phyloP scores from a whole-genome alignment of 805 yeast species.

The Wickerhamia fluorescens region DNA sequence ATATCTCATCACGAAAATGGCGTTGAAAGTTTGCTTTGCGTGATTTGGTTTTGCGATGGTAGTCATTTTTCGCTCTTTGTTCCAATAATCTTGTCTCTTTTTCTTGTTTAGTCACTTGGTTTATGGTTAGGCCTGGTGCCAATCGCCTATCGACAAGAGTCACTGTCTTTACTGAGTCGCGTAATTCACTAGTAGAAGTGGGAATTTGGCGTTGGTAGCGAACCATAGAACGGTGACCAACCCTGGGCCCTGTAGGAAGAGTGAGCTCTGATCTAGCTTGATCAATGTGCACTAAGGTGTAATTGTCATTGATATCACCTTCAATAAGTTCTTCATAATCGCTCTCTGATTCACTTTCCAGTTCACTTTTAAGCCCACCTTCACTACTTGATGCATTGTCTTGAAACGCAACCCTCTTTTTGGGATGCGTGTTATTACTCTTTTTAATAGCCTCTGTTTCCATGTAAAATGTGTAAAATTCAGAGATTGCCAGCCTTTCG shows the following conservation, averaged over 20 bases:
- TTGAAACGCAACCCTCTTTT: constrained; percentile 23
- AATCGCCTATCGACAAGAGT: constrained; percentile 62
- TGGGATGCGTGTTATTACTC: constrained; percentile 7
- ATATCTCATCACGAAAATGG: constrained; percentile 63
- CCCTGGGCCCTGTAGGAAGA: constrained; percentile 69
- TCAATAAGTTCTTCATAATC: constrained; percentile 7
- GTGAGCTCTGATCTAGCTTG: constrained; percentile 58
- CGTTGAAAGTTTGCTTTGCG: constrained; percentile 26
- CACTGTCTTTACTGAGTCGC: constrained; percentile 68
- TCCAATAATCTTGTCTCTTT: constrained; percentile 19
- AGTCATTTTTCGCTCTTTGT: constrained; percentile 15
- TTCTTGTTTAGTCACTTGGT: constrained; percentile 27
- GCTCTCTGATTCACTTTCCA: constrained; percentile 9
- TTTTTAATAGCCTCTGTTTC: constrained; percentile 11
- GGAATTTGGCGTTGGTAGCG: constrained; percentile 64
- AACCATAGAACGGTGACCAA: constrained; percentile 75
- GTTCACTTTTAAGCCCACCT: constrained; percentile 10
- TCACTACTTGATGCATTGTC: no score
- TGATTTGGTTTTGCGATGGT: constrained; percentile 19
- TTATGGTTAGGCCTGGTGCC: constrained; percentile 29
- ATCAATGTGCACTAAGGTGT: constrained; percentile 37
- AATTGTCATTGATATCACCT: constrained; percentile 15
- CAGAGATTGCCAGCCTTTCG: constrained; percentile 28
- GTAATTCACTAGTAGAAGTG: constrained; percentile 22
- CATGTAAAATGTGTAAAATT: constrained; percentile 31